Evolutionary conservation across 352 stramenopile species (phyloP), one percentile per base, ranked within the genome.

Genomic region (Halophytophthora polymorphica): DNA sequence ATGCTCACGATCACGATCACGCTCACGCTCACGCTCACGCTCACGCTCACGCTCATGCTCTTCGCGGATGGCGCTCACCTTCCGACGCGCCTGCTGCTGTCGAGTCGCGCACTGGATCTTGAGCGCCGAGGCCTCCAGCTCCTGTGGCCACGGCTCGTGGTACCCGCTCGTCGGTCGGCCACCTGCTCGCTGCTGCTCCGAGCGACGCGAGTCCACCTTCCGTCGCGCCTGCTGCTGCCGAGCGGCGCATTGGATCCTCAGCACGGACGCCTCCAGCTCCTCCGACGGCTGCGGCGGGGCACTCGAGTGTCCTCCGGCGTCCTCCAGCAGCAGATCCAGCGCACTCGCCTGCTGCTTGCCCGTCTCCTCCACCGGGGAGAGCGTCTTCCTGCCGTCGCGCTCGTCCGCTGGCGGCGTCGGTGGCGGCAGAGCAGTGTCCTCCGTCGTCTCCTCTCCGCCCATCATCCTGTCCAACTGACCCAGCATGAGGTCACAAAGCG

Each of bases 401-500:
- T 15, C 14, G 2, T 62, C 49, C 40, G 13, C n/a, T 34, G 35
- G 25, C 12, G 23, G 53, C 23, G 54, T 49, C 23, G 54, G 59
- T 22, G 37, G 43, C 31, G 54, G 50, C 7, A 25, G 29, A 18
- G 8, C 11, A 46, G 51, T 56, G 14, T n/a, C n/a, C 31, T 42
- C 36, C 42, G 51, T 56, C 14, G 21, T n/a, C 31, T 42, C 41
- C 15, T 46, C 53, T 15, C 51, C 51, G 2, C 47, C 50, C 61
- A 90, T 77, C 63, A 90, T 81, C 21, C 55, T 53, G 50, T 87
- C 66, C n/a, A 88, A 55, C 5, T 72, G 74, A 19, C 55, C 53
- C 35, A 90, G 31, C 35, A 90, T 88, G 42, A 86, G 44, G 39
- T 88, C 70, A 41, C 77, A 88, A 10, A 90, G 57, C 34, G 61